Percentiles rank a stretch among this genome's conserved stretches.
These are phyloP conservation scores for Medicago truncatula DNA, from an alignment of 306 rosid genomes.

Conservation along the genomic window DNA sequence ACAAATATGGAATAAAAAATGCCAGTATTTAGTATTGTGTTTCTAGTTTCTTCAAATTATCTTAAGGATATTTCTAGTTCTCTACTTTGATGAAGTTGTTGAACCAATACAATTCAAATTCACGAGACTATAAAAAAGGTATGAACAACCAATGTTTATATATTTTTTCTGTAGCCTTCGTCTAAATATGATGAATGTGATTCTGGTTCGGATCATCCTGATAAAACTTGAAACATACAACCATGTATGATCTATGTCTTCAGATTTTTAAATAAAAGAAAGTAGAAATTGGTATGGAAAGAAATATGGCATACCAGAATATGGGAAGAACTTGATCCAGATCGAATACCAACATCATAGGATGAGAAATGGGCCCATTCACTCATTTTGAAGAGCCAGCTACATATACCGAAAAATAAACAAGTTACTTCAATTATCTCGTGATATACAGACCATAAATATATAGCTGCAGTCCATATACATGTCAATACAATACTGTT, in stretches of 20 bases:
- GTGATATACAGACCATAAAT: slow-evolving; percentile 28
- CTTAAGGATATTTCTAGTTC: slow-evolving; percentile 36
- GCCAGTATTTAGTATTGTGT: slow-evolving; percentile 1
- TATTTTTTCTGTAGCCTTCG: slow-evolving; percentile 23
- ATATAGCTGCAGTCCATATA: slow-evolving; percentile 11
- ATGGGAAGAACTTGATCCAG: slow-evolving; percentile 93
- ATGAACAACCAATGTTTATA: slow-evolving; percentile 19
- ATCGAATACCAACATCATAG: slow-evolving; percentile 85
- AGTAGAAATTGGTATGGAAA: slow-evolving; percentile 13
- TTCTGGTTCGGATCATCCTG: slow-evolving; percentile 12
- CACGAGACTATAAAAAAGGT: not conserved
- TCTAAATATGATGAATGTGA: slow-evolving; percentile 29
- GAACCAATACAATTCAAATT: slow-evolving; percentile 24
- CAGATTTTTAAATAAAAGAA: slow-evolving; percentile 30
- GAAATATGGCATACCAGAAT: slow-evolving; percentile 66
- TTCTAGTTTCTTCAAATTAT: slow-evolving; percentile 32
- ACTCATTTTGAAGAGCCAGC: slow-evolving; percentile 95
- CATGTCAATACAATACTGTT: slow-evolving; percentile 28
- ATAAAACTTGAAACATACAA: slow-evolving; percentile 30
- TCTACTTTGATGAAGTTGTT: slow-evolving; percentile 25
- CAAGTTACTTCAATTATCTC: slow-evolving; percentile 23
- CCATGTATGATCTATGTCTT: slow-evolving; percentile 12
- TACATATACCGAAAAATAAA: slow-evolving; percentile 42
- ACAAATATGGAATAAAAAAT: slow-evolving; percentile 21
- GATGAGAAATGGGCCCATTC: slow-evolving; percentile 96